These are phyloP conservation scores for Tolypocladium tundrense DNA, from an alignment of 2,329 filamentous ascomycete species.

Conservation along the genomic window DNA sequence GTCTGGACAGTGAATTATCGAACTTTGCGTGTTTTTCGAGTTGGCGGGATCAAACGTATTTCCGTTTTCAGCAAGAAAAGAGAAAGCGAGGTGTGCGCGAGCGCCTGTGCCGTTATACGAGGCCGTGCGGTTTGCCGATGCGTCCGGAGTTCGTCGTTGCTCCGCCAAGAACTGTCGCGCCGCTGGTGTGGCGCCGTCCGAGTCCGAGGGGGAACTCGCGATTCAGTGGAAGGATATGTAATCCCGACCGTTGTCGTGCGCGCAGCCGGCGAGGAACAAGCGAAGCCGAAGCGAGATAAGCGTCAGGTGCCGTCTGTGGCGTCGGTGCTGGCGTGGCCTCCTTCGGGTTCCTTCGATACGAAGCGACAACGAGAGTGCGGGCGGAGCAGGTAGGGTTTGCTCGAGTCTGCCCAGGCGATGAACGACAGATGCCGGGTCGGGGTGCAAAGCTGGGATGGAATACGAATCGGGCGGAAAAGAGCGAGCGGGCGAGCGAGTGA, in stretches of 20 bases:
- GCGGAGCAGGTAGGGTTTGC: not conserved
- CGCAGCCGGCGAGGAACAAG: not conserved
- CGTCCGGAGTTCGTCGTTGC: not conserved
- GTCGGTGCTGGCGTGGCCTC: not conserved
- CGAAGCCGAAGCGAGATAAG: not conserved
- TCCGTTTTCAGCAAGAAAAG: not conserved
- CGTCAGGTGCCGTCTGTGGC: not conserved
- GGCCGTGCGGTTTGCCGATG: not conserved
- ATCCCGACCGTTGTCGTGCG: not conserved
- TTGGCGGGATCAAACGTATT: not conserved
- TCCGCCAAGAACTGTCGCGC: conserved; percentile 1
- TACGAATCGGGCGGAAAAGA: not conserved
- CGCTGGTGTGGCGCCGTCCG: conserved; percentile 2
- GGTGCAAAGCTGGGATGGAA: not conserved
- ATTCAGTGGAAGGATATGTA: conserved; percentile 6
- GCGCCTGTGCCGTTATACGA: not conserved
- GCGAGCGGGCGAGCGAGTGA: not conserved
- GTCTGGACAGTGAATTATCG: too few relatives aligned
- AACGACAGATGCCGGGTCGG: not conserved
- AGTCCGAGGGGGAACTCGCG: conserved; percentile 2
- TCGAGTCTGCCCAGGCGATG: too few relatives aligned
- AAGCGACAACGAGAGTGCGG: not conserved
- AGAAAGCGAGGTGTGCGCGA: not conserved
- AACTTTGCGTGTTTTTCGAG: too few relatives aligned
- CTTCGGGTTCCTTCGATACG: not conserved